Evolutionary conservation across 2,329 filamentous ascomycete genomes (phyloP), one percentile per base, ranked within the genome.

Genomic region (Ophiocordyceps camponoti-floridani): DNA sequence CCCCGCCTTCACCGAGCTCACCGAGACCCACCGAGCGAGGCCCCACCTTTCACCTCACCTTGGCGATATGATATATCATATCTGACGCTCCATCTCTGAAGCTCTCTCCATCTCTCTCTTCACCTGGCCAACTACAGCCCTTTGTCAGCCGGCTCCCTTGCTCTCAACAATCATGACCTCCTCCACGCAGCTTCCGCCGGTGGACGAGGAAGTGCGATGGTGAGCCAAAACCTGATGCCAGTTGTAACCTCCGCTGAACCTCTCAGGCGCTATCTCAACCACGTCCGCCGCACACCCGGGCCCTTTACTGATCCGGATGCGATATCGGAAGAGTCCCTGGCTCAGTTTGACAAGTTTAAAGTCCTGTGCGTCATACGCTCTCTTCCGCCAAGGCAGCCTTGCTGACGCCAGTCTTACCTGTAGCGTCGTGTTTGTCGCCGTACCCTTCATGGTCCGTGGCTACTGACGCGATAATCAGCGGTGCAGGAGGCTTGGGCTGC

Each of bases 401-500:
- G 19, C 7, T 9, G 19, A 43, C 18, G 28, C 31, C 4, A 16
- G 4, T 35, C 3, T 14, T 13, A 9, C n/a, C 33, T 41, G 44
- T 46, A 77, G 72, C 46, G 71, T 75, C 46, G 72, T 71, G 68
- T 70, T 53, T 49, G 69, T 66, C 43, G 43, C 44, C 26, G 48
- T 49, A 45, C 18, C 42, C 28, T n/a, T 12, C 19, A 42, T 40
- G 41, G 26, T 13, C 28, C 18, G n/a, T 7, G 5, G 8, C 35
- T 6, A 9, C 35, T 38, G n/a, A 38, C 35, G 3, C n/a, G 5
- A 14, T 30, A 2, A 7, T 23, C 13, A 95, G 88, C 52, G 91
- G 91, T 47, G 91, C 91, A 47, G 91, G 91, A 49, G 91, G 91
- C 11, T 65, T 98, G 47, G 91, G 91, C 51, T 98, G 91, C 56